Conservation (phyloP, 352 stramenopile species). For the Thraustochytrium sp. region DNA sequence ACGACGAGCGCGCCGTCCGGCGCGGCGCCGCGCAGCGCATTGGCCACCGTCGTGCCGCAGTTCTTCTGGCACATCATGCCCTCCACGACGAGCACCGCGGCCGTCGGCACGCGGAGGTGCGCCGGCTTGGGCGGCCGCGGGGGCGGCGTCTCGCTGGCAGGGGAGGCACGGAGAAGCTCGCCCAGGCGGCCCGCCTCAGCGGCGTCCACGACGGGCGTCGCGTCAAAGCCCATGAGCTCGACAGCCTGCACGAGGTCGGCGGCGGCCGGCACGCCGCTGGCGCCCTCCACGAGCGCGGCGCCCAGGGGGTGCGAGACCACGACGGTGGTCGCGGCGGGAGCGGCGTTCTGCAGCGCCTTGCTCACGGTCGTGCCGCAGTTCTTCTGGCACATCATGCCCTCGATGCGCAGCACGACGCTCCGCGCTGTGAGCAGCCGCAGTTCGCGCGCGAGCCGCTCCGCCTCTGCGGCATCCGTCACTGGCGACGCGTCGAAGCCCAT, state of each 20-base stretch:
- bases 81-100: not conserved
- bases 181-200: too few species aligned
- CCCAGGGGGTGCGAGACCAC: slow-evolving; percentile 53
- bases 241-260: slow-evolving; percentile 68
- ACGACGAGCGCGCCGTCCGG: slow-evolving; percentile 64
- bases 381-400: slow-evolving; percentile 88
- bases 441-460: not conserved
- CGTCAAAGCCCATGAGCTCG: slow-evolving; percentile 79
- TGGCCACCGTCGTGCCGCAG: slow-evolving; percentile 79
- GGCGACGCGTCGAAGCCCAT: slow-evolving; percentile 78
- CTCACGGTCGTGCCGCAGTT: slow-evolving; percentile 84
- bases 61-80: slow-evolving; percentile 84
- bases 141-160: too few species aligned
- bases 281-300: slow-evolving; percentile 53
- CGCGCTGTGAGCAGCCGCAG: not conserved
- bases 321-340: slow-evolving; percentile 68
- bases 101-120: not conserved
- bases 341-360: slow-evolving; percentile 59
- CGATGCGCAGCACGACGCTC: slow-evolving; percentile 63
- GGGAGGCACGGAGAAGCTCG: too few species aligned
- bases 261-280: slow-evolving; percentile 61
- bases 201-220: slow-evolving; percentile 58
- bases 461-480: slow-evolving; percentile 58
- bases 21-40: slow-evolving; percentile 58
- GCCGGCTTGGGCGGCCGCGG: too few species aligned